phyloP scores from a whole-genome alignment of 148 eudicot species.

The Pharnaceum exiguum region DNA sequence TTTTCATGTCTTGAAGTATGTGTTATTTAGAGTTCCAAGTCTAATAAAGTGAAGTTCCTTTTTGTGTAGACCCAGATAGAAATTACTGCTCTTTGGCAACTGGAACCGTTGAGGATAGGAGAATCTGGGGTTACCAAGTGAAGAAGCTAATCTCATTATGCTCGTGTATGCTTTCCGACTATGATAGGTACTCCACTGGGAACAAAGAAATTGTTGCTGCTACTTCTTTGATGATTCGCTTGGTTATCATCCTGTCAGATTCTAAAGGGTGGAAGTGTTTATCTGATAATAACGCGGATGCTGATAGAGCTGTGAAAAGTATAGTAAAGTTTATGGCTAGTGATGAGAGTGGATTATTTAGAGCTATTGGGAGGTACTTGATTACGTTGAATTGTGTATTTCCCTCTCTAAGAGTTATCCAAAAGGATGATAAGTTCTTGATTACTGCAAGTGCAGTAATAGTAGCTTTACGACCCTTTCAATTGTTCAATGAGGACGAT shows the following conservation, averaged over 20 bases:
- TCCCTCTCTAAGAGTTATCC: constrained; percentile 34
- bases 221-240: constrained; percentile 65
- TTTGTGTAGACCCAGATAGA: constrained; percentile 49
- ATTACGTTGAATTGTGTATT: constrained; percentile 41
- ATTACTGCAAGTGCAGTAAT: constrained; percentile 86
- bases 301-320: constrained; percentile 50
- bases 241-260: constrained; percentile 74
- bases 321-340: constrained; percentile 63
- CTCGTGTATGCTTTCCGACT: constrained; percentile 58
- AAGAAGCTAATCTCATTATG: constrained; percentile 65
- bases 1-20: too few species aligned
- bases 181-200: constrained; percentile 33
- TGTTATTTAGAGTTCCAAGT: too few species aligned
- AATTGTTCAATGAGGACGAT: constrained; percentile 26
- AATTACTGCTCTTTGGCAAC: constrained; percentile 68
- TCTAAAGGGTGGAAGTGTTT: constrained; percentile 68
- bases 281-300: constrained; percentile 42
- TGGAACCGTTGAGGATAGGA: constrained; percentile 59
- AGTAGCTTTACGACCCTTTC: constrained; percentile 73
- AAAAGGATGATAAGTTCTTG: constrained; percentile 64
- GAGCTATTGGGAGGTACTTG: constrained; percentile 64
- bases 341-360: constrained; percentile 53
- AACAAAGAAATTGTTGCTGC: constrained; percentile 44
- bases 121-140: constrained; percentile 66
- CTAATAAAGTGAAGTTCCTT: too few species aligned